Base-by-base conservation (phyloP, 2,329 filamentous ascomycete species). In the Pyrenochaeta sp. region DNA sequence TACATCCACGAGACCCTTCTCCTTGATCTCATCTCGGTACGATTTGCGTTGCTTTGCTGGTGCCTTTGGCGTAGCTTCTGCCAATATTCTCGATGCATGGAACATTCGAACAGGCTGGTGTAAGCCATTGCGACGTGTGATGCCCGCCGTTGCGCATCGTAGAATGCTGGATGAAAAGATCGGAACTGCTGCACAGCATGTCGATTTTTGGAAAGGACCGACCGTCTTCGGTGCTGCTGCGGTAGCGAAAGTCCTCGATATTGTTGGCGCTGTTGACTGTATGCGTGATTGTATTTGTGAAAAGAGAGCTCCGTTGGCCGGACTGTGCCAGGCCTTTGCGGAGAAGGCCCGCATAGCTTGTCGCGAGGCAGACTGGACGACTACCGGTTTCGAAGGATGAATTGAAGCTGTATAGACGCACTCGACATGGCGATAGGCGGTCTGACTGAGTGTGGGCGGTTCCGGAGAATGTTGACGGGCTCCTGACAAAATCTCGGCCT, bases 21-120 rank as follows among this genome's bases (percentile, higher is more conserved):
- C 67, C 43, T 73, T 69, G 61, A 77, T 74, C 55, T 77, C 74
- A 30, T 77, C 66, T 47, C 68, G 70, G 64, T 77, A 76, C 21
- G 73, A 76, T 54, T 69, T 70, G 48, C 64, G 69, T 46, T 46
- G 45, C 37, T 49, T 68, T 6, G 49, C 56, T 5, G 59, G 57
- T 15, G 52, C 39, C n/a, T 60, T 65, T 14, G n/a, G 56, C 5
- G 58, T 49, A 4, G 65, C 69, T 49, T 74, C 68, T 4, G 61
- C 56, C 21, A 75, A 33, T 7, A 63, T 44, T 33, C 61, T 63
- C 20, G 73, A 73, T 3, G 61, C 54, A 35, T 60, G 60, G 45
- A 76, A 75, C 40, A 67, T 51, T 18, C 72, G 68, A 32, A 53
- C 54, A 7, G 66, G 63, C 33, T 63, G 67, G 29, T 59, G 61